Conservation (phyloP, 2,329 filamentous ascomycete species). For the Venturiaceae sp. region DNA sequence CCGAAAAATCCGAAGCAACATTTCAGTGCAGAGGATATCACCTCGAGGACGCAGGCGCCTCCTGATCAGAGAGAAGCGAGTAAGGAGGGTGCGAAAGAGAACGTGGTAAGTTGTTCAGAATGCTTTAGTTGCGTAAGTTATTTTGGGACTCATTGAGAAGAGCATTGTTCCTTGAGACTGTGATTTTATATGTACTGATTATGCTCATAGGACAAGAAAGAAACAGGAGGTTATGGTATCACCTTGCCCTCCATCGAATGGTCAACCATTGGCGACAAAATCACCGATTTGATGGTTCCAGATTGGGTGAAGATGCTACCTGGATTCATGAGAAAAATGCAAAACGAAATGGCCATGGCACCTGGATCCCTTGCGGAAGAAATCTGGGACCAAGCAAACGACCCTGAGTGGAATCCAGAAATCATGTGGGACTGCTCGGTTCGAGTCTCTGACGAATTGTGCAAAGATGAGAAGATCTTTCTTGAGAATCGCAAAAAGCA, state of each 20-base stretch:
- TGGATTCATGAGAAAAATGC: constrained; percentile 69
- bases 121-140: neutral
- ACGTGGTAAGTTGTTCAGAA: neutral
- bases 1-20: neutral
- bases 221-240: neutral
- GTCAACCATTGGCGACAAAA: constrained; percentile 6
- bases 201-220: neutral
- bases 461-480: constrained; percentile 73
- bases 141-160: neutral
- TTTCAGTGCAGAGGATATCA: constrained; percentile 7
- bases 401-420: constrained; percentile 76
- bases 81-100: neutral
- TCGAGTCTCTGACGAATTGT: constrained; percentile 71
- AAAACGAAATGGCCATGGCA: constrained; percentile 77
- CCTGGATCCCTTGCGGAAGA: constrained; percentile 84
- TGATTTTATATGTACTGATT: neutral
- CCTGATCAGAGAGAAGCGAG: neutral
- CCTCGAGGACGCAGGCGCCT: constrained; percentile 1
- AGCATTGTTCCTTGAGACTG: neutral
- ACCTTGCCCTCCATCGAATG: constrained; percentile 5
- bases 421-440: constrained; percentile 75
- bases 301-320: constrained; percentile 74
- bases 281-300: constrained; percentile 67
- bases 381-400: constrained; percentile 86
- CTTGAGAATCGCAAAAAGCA: constrained; percentile 57